phyloP scores from a whole-genome alignment of 805 yeast genomes.

The Barnettozyma salicaria region DNA sequence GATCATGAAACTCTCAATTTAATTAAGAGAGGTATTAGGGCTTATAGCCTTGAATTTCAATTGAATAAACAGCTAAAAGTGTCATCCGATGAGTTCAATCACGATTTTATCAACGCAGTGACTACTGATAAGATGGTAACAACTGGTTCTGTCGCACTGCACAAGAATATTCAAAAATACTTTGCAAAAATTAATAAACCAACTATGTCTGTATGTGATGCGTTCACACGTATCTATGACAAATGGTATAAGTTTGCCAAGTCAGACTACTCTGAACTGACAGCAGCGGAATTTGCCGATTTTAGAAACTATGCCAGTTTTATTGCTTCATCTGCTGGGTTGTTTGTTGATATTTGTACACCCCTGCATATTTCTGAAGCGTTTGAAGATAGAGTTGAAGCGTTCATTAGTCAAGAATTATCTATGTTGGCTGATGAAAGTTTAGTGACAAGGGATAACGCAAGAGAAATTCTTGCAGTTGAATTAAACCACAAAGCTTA shows the following conservation, averaged over 20 bases:
- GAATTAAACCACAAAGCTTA: conserved; percentile 58
- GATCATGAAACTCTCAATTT: conserved; percentile 43
- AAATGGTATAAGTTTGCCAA: conserved; percentile 36
- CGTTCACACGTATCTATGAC: conserved; percentile 42
- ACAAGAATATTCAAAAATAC: conserved; percentile 51
- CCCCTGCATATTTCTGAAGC: conserved; percentile 25
- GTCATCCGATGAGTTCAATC: conserved; percentile 22
- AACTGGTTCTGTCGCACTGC: conserved; percentile 69
- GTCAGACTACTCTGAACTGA: conserved; percentile 21
- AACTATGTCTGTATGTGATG: conserved; percentile 32
- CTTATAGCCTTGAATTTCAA: conserved; percentile 23
- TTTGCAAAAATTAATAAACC: conserved; percentile 26
- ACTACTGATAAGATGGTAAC: conserved; percentile 50
- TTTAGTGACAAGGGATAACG: conserved; percentile 56
- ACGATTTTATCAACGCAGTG: conserved; percentile 37
- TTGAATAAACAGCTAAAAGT: conserved; percentile 2
- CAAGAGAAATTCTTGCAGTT: conserved; percentile 62
- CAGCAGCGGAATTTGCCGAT: conserved; percentile 36
- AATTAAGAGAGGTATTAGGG: conserved; percentile 37
- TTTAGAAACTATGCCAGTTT: conserved; percentile 69
- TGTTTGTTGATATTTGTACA: conserved; percentile 37
- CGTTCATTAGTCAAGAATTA: conserved; percentile 47
- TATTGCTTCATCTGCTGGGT: conserved; percentile 64
- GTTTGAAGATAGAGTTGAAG: conserved; percentile 34
- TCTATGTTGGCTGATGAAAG: conserved; percentile 42